Base-by-base conservation (phyloP, 441 rosid genomes). In the Francoa sonchifolia region DNA sequence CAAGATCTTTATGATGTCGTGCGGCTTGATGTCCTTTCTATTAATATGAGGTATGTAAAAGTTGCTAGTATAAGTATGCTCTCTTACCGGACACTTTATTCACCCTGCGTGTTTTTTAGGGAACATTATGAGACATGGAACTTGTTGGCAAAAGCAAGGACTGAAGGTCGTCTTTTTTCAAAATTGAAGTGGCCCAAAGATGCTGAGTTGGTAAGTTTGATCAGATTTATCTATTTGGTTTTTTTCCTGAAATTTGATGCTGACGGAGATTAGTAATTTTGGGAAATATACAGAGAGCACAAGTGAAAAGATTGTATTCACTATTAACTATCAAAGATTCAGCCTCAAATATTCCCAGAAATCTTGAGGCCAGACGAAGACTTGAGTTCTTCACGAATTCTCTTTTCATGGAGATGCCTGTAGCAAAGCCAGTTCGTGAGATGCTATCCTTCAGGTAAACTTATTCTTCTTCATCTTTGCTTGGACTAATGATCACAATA, bases 1-100 rank as follows among this genome's bases (percentile, higher is more conserved):
- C 99, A 72, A 47, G 97, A 87, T 83, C 83, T 92, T 34, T 83
- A 87, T 44, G 99, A 92, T 77, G 95, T 92, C 63, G 72, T 92
- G 66, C 80, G 51, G 28, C 65, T 58, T 55, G 99, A 92, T 63
- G 73, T 92, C 51, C 78, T 87, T 57, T 51, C 77, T 39, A 32
- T 81, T 43, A 49, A 75, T 67, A 66, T 74, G 94, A 83, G 97
- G 99, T 90, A 35, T 52, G 47, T 19, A 47, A 44, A 43, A 40
- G 32, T 39, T 44, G 19, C 43, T 54, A 18, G 15, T 44, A n/a
- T n/a, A n/a, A n/a, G n/a, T n/a, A n/a, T n/a, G n/a, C n/a, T n/a
- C n/a, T n/a, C n/a, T n/a, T n/a, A n/a, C n/a, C n/a, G n/a, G n/a
- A n/a, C n/a, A n/a, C n/a, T n/a, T n/a, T n/a, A n/a, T n/a, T n/a